These are phyloP conservation scores for Didymella exigua DNA, from an alignment of 2,329 filamentous ascomycete species.

Conservation along the genomic window DNA sequence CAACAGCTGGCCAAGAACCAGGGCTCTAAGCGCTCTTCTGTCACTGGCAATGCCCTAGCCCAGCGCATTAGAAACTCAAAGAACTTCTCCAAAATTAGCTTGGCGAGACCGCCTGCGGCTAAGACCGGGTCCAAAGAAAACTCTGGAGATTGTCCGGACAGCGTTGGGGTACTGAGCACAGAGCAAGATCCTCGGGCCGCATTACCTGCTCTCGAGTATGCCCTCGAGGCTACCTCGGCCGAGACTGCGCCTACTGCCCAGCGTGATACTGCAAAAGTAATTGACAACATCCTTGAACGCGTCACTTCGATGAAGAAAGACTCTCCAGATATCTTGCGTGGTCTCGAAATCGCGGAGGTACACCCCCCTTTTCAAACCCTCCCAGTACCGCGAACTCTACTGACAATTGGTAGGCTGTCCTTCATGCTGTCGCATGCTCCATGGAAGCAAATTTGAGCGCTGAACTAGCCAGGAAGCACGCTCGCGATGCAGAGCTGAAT, in stretches of 20 bases:
- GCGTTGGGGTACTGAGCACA: neutral
- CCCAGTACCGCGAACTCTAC: conserved; percentile 10
- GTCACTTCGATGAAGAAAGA: conserved; percentile 15
- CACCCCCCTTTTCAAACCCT: conserved; percentile 10
- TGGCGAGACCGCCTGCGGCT: conserved; percentile 5
- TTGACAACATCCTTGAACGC: conserved; percentile 23
- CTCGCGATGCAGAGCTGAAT: conserved; percentile 29
- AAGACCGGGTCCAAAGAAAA: neutral
- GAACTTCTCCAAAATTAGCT: conserved; percentile 23
- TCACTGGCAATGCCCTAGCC: conserved; percentile 24
- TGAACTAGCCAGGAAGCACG: conserved; percentile 27
- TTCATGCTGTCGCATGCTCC: conserved; percentile 25
- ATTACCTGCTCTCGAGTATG: neutral
- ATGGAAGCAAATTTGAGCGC: conserved; percentile 27
- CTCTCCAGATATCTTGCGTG: conserved; percentile 23
- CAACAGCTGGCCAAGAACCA: conserved; percentile 1
- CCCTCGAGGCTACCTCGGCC: neutral
- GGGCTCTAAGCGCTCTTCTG: conserved; percentile 22
- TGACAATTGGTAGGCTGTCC: conserved; percentile 31
- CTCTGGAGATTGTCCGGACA: neutral
- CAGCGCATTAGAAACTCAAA: conserved; percentile 28
- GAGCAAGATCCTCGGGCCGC: neutral
- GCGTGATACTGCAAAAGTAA: conserved; percentile 9
- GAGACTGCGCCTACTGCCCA: neutral
- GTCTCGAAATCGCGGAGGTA: conserved; percentile 36